phyloP scores from a whole-genome alignment of 2,329 filamentous ascomycete species.

The Phialemonium atrogriseum region DNA sequence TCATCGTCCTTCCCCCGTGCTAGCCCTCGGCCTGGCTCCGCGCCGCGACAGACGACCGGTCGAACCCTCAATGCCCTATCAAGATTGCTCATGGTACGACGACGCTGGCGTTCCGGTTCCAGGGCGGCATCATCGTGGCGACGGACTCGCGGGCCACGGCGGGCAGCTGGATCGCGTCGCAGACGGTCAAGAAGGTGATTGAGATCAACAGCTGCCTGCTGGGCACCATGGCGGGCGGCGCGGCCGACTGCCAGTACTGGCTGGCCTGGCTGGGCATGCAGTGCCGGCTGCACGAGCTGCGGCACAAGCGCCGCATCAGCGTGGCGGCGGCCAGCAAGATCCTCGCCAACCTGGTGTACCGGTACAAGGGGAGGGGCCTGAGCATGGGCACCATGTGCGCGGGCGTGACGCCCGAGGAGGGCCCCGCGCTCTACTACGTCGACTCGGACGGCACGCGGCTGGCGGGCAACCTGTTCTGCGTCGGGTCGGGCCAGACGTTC shows the following conservation, averaged over 20 bases:
- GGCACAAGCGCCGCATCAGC: constrained; percentile 97
- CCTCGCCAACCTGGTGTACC: constrained; percentile 94
- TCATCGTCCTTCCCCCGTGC: background rate
- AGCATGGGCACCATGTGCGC: constrained; percentile 99
- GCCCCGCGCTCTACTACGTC: constrained; percentile 97
- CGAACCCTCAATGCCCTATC: constrained; percentile 95
- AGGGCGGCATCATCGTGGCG: constrained; percentile 96
- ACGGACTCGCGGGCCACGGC: constrained; percentile 96
- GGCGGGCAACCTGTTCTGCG: constrained; percentile 92
- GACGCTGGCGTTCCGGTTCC: constrained; percentile 94
- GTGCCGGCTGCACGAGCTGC: constrained; percentile 97
- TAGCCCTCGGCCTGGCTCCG: constrained; percentile 92
- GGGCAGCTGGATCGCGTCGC: constrained; percentile 98
- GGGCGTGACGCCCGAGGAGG: constrained; percentile 90
- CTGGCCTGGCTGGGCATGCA: constrained; percentile 98
- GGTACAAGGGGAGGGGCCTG: constrained; percentile 97
- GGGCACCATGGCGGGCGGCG: constrained; percentile 97
- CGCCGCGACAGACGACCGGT: constrained; percentile 92
- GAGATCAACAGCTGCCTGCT: constrained; percentile 93
- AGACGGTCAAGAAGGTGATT: constrained; percentile 99
- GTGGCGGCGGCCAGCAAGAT: constrained; percentile 98
- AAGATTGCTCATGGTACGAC: constrained; percentile 99
- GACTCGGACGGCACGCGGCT: constrained; percentile 93
- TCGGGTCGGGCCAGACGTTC: constrained; percentile 96
- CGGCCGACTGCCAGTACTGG: constrained; percentile 99